These are phyloP conservation scores for Phylloporus sp. DNA, from an alignment of 1,284 basidiomycete genomes.

Conservation along the genomic window DNA sequence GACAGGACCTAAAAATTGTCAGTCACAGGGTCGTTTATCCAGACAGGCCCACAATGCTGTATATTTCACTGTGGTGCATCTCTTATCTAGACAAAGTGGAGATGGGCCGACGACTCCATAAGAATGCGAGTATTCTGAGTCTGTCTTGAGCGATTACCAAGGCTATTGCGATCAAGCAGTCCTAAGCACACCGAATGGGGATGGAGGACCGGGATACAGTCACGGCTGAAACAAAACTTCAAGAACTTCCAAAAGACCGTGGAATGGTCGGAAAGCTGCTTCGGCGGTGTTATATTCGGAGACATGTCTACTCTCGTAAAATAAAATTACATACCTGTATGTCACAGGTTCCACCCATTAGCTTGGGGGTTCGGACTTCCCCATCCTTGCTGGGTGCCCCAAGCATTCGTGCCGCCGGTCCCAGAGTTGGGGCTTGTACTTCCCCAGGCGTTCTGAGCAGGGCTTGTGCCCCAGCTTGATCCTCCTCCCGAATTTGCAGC, in stretches of 20 bases:
- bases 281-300: not conserved
- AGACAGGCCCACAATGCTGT: not conserved
- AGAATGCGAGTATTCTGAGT: no score
- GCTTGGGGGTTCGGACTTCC: slow-evolving; percentile 48
- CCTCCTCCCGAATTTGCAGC: slow-evolving; percentile 31
- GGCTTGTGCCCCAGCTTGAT: slow-evolving; percentile 42
- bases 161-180: no score
- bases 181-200: no score
- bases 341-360: slow-evolving; percentile 60
- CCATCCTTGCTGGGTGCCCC: slow-evolving; percentile 44
- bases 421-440: slow-evolving; percentile 38
- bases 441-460: slow-evolving; percentile 37
- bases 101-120: not conserved
- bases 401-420: slow-evolving; percentile 28
- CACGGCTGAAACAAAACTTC: no score
- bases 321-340: not conserved
- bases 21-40: not conserved
- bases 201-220: no score
- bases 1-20: not conserved
- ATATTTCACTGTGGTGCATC: not conserved
- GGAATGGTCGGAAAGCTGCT: no score
- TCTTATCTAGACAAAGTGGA: not conserved
- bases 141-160: no score
- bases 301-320: not conserved
- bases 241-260: no score